A percentile compares a stretch with the other conserved stretches of the same genome.
phyloP scores from a whole-genome alignment of 345 rosid genomes.

The Ceriops tagal region DNA sequence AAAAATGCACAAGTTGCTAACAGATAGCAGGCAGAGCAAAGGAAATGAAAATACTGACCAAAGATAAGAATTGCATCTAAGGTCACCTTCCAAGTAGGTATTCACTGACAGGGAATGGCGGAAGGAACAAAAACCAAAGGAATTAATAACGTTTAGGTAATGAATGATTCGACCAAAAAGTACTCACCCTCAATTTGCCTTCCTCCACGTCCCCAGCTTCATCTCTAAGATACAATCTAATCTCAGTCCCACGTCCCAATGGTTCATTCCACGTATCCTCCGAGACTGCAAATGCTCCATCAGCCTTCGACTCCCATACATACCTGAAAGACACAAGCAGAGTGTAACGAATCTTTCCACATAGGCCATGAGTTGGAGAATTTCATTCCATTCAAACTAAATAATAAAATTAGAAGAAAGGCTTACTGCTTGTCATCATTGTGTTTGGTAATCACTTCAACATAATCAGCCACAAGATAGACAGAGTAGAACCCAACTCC shows the following conservation, averaged over 20 bases:
- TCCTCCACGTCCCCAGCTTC: conserved; percentile 97
- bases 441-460: conserved; percentile 95
- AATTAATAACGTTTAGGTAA: background rate
- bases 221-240: conserved; percentile 87
- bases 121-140: too few species aligned
- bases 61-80: too few species aligned
- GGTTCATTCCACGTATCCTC: conserved; percentile 99
- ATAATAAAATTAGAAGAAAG: background rate
- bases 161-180: background rate
- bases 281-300: conserved; percentile 94
- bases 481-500: conserved; percentile 99
- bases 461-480: conserved; percentile 93
- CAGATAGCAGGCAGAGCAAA: too few species aligned
- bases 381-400: background rate
- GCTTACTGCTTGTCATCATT: conserved; percentile 92
- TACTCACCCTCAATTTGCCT: conserved; percentile 74
- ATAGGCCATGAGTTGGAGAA: background rate
- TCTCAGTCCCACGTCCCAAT: conserved; percentile 95
- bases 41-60: too few species aligned
- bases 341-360: background rate
- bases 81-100: too few species aligned
- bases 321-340: conserved; percentile 41
- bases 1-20: too few species aligned
- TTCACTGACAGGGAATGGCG: too few species aligned
- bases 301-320: conserved; percentile 99